Base-by-base conservation (phyloP, 176 grass and related monocot species). In the Lolium rigidum region DNA sequence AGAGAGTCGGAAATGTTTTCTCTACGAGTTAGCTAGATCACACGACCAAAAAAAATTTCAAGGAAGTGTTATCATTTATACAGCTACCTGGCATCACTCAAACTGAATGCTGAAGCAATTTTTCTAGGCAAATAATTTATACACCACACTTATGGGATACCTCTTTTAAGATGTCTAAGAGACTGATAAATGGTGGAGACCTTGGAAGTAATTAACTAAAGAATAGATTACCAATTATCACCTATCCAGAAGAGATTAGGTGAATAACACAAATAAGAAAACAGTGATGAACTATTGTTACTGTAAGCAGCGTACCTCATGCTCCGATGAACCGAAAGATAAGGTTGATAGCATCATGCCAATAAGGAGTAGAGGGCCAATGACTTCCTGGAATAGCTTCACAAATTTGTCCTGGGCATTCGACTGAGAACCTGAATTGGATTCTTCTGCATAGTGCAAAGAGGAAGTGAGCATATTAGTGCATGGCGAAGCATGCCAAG, bases 311-410 rank as follows among this genome's bases (percentile, higher is more conserved):
- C 69, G 43, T 51, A 87, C 96, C 82, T 92, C 93, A 78, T 91
- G 88, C 17, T 86, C 81, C 22, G 78, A 77, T 56, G 88, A 84
- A 70, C 79, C 41, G 15, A 61, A 1, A 41, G 88, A 85, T 48
- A 89, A 21, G 51, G 86, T 89, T 78, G 90, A 87, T 64, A 98
- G 48, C 39, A 98, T 39, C 61, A 95, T 10, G n/a, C 86, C 90
- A 88, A 92, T 9, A 61, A 95, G 87, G 73, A 95, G 81, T 64
- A 92, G 11, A 47, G 88, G 93, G 77, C 86, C 86, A 74, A 94
- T 61, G 60, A 90, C 70, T 54, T 77, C 90, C 77, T 88, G 75
- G 57, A 95, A 87, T 68, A 92, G 90, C 58, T 88, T 90, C 28
- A 70, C 24, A 55, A 92, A n/a, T 76, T 84, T 80, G 10, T 95